These are phyloP conservation scores for Cardiospermum halicacabum DNA, from an alignment of 345 rosid species.

Conservation along the genomic window DNA sequence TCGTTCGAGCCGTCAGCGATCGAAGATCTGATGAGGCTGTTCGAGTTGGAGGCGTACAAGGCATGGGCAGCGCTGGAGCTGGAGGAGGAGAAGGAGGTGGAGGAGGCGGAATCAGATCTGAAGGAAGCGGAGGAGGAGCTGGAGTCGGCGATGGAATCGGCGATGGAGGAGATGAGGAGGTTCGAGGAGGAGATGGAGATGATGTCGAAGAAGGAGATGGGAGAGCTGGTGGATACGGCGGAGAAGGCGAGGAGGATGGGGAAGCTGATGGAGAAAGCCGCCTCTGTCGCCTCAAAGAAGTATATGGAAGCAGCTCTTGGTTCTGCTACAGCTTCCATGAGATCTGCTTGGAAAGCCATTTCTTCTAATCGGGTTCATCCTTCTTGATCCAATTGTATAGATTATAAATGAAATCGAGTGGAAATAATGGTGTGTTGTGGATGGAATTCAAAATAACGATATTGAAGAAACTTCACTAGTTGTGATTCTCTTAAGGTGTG, in stretches of 20 bases:
- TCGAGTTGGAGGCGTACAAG: constrained; percentile 78
- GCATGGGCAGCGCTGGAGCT: constrained; percentile 74
- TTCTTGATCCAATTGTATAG: constrained; percentile 21
- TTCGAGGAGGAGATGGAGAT: constrained; percentile 75
- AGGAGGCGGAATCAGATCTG: constrained; percentile 45
- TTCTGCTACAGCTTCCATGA: constrained; percentile 82
- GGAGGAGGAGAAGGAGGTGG: constrained; percentile 35
- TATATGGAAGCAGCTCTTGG: constrained; percentile 73
- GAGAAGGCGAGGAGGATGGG: constrained; percentile 67
- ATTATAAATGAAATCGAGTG: too few species aligned
- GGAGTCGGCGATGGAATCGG: constrained; percentile 67
- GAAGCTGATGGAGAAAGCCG: constrained; percentile 51
- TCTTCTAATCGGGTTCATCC: constrained; percentile 74
- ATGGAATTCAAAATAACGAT: too few species aligned
- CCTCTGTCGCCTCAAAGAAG: constrained; percentile 53
- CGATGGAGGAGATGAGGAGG: constrained; percentile 65
- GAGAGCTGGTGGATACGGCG: constrained; percentile 40
- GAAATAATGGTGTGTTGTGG: too few species aligned
- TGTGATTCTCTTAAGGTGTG: too few species aligned
- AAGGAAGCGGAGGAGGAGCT: constrained; percentile 53
- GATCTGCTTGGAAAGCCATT: constrained; percentile 63
- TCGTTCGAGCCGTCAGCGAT: constrained; percentile 64
- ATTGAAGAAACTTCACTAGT: too few species aligned
- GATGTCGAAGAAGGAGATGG: constrained; percentile 35
- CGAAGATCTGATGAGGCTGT: constrained; percentile 75